A percentile compares a stretch with the other conserved stretches of the same genome.
Evolutionary conservation across 1,139 yeast species (phyloP).

Genomic region (Hemisphaericaspora xylanilytica): DNA sequence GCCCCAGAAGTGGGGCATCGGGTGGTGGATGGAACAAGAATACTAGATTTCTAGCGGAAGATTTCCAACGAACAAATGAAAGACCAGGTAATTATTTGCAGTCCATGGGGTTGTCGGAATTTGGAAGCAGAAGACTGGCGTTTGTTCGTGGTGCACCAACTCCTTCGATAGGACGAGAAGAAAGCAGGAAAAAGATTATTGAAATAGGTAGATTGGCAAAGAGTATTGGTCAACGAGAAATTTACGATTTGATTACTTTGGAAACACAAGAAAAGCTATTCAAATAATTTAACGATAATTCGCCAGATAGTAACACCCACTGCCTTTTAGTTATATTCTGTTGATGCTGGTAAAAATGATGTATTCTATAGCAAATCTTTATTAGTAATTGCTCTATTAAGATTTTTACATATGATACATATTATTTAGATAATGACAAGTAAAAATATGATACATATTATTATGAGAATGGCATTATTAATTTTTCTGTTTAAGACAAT

Average conservation of each 20-base stretch:
- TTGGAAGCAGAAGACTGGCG: neutral
- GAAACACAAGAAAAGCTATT: constrained; percentile 20
- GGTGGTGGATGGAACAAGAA: neutral
- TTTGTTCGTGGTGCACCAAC: neutral
- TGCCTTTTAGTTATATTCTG: no score
- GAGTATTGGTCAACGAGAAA: constrained; percentile 14
- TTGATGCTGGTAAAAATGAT: no score
- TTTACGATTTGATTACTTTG: constrained; percentile 20
- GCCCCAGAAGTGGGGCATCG: neutral
- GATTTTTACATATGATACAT: neutral
- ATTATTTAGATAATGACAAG: neutral
- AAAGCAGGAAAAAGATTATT: constrained; percentile 6
- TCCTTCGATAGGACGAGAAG: constrained; percentile 6
- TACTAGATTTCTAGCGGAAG: neutral
- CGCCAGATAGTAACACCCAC: no score
- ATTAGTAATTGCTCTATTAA: neutral
- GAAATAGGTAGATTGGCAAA: constrained; percentile 9
- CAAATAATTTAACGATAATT: constrained; percentile 4
- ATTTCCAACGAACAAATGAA: neutral
- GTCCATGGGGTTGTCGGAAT: constrained; percentile 1
- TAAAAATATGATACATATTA: neutral
- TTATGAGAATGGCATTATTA: neutral
- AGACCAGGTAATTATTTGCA: neutral
- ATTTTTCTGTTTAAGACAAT: neutral
- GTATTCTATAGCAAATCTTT: no score